Conservation (phyloP, 2,329 filamentous ascomycete species). For the Colletotrichum brevisporum region DNA sequence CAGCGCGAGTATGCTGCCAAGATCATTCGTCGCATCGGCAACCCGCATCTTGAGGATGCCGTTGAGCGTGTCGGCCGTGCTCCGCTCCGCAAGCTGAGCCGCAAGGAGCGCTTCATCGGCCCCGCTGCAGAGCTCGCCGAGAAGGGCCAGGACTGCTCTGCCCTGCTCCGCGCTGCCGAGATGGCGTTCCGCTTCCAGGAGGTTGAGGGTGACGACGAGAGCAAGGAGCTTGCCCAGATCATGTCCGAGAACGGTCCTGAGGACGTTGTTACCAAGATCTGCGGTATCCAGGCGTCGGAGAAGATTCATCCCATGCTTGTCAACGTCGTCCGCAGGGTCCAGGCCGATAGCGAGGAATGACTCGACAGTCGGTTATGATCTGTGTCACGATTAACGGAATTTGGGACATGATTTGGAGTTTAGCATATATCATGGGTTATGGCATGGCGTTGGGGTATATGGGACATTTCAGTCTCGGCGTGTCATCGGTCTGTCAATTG, state of each 20-base stretch:
- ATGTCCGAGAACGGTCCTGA: slow-evolving; percentile 81
- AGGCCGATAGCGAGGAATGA: slow-evolving; percentile 72
- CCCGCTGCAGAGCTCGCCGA: slow-evolving; percentile 92
- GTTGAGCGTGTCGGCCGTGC: slow-evolving; percentile 97
- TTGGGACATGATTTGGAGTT: slow-evolving; percentile 18
- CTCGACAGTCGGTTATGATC: slow-evolving; percentile 40
- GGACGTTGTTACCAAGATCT: slow-evolving; percentile 84
- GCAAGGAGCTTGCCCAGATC: slow-evolving; percentile 85
- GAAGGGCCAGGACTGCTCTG: slow-evolving; percentile 78
- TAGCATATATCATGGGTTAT: slow-evolving; percentile 33
- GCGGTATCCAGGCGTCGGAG: slow-evolving; percentile 82
- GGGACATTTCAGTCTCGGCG: neutral
- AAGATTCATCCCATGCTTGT: slow-evolving; percentile 84
- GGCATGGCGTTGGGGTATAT: slow-evolving; percentile 17
- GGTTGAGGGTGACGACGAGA: slow-evolving; percentile 92
- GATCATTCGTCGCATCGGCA: slow-evolving; percentile 93
- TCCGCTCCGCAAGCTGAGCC: slow-evolving; percentile 91
- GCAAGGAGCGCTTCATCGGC: slow-evolving; percentile 96
- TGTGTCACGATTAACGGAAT: slow-evolving; percentile 24
- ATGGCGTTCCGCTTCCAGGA: slow-evolving; percentile 97
- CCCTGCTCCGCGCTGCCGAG: slow-evolving; percentile 86
- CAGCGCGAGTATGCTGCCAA: slow-evolving; percentile 91
- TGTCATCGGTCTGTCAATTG: neutral
- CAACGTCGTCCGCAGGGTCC: slow-evolving; percentile 86
- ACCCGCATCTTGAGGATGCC: slow-evolving; percentile 91